These are phyloP conservation scores for Phytophthora sp. DNA, from an alignment of 352 stramenopile species.

Conservation along the genomic window DNA sequence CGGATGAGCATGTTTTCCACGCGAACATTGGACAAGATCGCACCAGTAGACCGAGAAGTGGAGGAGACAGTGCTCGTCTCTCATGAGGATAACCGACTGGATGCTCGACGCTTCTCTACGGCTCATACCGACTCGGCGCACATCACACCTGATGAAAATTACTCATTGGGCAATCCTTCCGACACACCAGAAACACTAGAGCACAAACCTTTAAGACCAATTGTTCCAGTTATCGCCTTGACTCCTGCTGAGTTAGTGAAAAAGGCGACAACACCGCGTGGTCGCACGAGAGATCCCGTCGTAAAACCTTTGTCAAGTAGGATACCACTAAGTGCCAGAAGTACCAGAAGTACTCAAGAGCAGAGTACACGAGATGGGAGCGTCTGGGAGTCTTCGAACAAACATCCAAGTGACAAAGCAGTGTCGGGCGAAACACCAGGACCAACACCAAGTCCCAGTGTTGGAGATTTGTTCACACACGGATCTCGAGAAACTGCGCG, in stretches of 20 bases:
- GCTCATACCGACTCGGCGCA: background rate
- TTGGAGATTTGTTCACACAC: background rate
- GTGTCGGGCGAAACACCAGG: too few species aligned
- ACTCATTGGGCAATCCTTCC: conserved; percentile 27
- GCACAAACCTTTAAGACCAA: conserved; percentile 17
- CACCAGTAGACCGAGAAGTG: conserved; percentile 31
- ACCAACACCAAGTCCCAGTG: conserved; percentile 22
- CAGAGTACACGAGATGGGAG: conserved; percentile 5
- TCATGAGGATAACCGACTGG: conserved; percentile 14
- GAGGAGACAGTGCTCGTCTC: too few species aligned
- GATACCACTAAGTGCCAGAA: conserved; percentile 26
- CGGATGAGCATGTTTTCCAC: conserved; percentile 31
- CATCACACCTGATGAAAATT: conserved; percentile 28
- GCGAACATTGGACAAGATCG: conserved; percentile 32
- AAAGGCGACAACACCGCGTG: conserved; percentile 46
- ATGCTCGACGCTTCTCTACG: conserved; percentile 26
- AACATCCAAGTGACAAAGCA: background rate
- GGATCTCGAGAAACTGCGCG: background rate
- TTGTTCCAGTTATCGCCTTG: conserved; percentile 48
- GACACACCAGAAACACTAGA: conserved; percentile 11
- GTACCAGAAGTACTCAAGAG: conserved; percentile 12
- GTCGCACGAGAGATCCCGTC: conserved; percentile 24
- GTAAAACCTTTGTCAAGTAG: conserved; percentile 44
- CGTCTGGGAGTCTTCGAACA: conserved; percentile 4
- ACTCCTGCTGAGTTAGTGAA: conserved; percentile 59